These are phyloP conservation scores for Metarhizium rileyi DNA, from an alignment of 2,329 filamentous ascomycete genomes.

Conservation along the genomic window DNA sequence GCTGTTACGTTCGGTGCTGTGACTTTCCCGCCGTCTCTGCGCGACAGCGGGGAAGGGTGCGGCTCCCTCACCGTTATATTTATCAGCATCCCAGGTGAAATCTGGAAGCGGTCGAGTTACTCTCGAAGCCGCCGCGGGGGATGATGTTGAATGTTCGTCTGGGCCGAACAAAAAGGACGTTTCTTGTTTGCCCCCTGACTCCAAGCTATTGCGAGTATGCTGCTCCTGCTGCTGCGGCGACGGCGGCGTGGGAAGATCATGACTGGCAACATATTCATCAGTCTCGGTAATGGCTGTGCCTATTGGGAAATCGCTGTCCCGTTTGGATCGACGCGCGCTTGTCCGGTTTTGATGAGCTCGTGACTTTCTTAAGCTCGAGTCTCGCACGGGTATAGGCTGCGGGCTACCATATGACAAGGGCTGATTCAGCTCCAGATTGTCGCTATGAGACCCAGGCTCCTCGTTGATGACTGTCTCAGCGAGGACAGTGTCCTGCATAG, in stretches of 20 bases:
- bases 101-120: slow-evolving; percentile 13
- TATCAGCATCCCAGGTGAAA: slow-evolving; percentile 19
- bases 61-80: slow-evolving; percentile 51
- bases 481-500: slow-evolving; percentile 37
- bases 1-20: slow-evolving; percentile 35
- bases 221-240: not conserved
- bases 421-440: slow-evolving; percentile 14
- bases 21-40: slow-evolving; percentile 45
- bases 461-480: slow-evolving; percentile 47
- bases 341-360: slow-evolving; percentile 43
- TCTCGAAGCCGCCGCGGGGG: slow-evolving; percentile 11
- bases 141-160: slow-evolving; percentile 14
- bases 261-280: slow-evolving; percentile 20
- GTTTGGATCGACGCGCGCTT: slow-evolving; percentile 39
- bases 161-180: slow-evolving; percentile 15
- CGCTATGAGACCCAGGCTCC: slow-evolving; percentile 29
- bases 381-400: slow-evolving; percentile 52
- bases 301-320: slow-evolving; percentile 29
- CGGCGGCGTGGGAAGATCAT: too few species aligned
- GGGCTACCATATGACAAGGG: slow-evolving; percentile 25
- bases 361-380: slow-evolving; percentile 57
- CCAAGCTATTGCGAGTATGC: slow-evolving; percentile 4
- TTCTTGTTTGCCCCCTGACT: slow-evolving; percentile 2
- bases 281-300: slow-evolving; percentile 34
- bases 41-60: slow-evolving; percentile 62